These are phyloP conservation scores for Penicillium goetzii DNA, from an alignment of 495 filamentous ascomycete species.

Conservation along the genomic window DNA sequence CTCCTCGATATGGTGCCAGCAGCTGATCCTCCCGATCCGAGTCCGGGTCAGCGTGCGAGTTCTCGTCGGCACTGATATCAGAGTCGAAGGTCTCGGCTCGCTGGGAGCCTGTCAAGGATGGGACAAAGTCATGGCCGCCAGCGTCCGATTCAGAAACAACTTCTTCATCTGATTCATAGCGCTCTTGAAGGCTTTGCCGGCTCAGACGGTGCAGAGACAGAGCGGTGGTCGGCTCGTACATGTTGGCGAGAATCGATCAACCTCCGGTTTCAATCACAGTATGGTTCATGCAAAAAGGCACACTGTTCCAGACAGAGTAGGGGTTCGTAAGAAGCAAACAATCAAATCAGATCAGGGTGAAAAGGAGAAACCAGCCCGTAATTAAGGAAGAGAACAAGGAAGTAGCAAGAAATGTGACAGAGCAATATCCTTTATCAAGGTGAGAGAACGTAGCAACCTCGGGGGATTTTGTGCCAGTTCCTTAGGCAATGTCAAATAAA, in stretches of 20 bases:
- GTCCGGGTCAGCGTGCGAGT: conserved; percentile 32
- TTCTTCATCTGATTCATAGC: conserved; percentile 52
- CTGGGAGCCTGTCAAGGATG: conserved; percentile 38
- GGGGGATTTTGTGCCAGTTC: conserved; percentile 11
- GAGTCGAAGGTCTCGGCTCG: conserved; percentile 34
- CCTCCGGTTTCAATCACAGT: conserved; percentile 6
- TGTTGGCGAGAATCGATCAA: conserved; percentile 18
- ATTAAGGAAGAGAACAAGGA: neutral
- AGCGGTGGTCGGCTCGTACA: conserved; percentile 38
- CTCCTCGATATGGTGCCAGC: conserved; percentile 27
- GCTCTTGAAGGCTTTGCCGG: conserved; percentile 40
- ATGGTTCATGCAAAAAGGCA: conserved; percentile 3
- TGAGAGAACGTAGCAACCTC: neutral
- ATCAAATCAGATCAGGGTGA: neutral
- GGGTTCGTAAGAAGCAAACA: neutral
- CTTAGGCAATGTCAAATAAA: conserved; percentile 13
- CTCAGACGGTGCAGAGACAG: conserved; percentile 44
- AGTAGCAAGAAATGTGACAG: conserved; percentile 7
- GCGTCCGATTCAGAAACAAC: conserved; percentile 47
- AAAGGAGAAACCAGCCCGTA: conserved; percentile 10
- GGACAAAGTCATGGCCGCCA: conserved; percentile 40
- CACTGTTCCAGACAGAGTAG: conserved; percentile 11
- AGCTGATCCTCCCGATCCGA: conserved; percentile 33
- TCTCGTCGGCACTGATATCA: conserved; percentile 40
- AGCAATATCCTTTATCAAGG: conserved; percentile 1